A percentile compares a stretch with the other conserved stretches of the same genome.
phyloP scores from a whole-genome alignment of 1,139 yeast genomes.

The Pichia sp. region DNA sequence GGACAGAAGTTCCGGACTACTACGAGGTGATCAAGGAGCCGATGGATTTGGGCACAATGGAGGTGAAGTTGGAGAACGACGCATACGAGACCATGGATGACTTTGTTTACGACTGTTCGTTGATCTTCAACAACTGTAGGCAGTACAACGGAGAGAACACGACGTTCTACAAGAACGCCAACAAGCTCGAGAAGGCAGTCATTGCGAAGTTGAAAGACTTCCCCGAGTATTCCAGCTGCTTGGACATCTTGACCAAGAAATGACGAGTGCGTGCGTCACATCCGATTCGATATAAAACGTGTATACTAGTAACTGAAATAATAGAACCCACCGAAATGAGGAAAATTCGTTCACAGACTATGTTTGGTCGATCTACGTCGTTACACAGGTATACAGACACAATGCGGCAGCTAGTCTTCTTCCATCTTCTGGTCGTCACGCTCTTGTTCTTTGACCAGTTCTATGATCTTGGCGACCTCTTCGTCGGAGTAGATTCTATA shows the following conservation, averaged over 20 bases:
- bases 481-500: conserved; percentile 83
- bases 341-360: neutral
- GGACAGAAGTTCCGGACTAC: conserved; percentile 93
- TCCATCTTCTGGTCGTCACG: conserved; percentile 18
- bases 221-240: conserved; percentile 61
- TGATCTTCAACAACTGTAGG: conserved; percentile 87
- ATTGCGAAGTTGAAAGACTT: conserved; percentile 76
- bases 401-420: neutral
- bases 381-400: neutral
- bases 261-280: neutral
- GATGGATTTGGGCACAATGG: conserved; percentile 98
- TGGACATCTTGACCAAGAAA: conserved; percentile 34
- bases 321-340: neutral
- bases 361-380: neutral
- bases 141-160: conserved; percentile 85
- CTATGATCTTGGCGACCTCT: conserved; percentile 78
- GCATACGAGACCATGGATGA: conserved; percentile 88
- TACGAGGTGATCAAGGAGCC: conserved; percentile 96
- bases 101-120: conserved; percentile 80
- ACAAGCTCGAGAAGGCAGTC: conserved; percentile 84
- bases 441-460: conserved; percentile 67
- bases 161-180: conserved; percentile 87
- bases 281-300: neutral
- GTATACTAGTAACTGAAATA: conserved; percentile 1
- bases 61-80: conserved; percentile 84